Evolutionary conservation across 768 basidiomycete species (phyloP), one percentile per base, ranked within the genome.

Genomic region (Russula vinacea): DNA sequence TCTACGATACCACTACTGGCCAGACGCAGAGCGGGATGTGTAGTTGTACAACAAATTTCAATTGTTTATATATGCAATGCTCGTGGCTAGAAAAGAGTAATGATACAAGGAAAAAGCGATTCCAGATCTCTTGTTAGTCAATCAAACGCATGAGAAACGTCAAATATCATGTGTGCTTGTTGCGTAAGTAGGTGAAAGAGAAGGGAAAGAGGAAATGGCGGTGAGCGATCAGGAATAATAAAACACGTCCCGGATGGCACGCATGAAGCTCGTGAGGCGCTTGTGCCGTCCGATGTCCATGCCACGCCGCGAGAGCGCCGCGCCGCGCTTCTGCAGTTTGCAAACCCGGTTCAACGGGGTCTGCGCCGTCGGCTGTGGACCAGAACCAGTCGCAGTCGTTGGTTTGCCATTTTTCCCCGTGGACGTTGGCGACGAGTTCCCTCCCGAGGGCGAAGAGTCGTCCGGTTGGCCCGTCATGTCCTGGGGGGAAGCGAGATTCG

Each of bases 401-500:
- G 62, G 49, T 22, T 51, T 39, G 33, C 26, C 22, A 22, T 35
- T 19, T 39, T 29, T 47, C 4, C 33, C n/a, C 44, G 60, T n/a
- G 11, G 45, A 9, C 14, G 44, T 6, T 7, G 61, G 40, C 24
- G 47, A 16, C 5, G 44, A n/a, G 19, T 19, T n/a, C 6, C 42
- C 42, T 13, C 42, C 42, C 2, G 42, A n/a, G n/a, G 16, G 5
- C 3, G 62, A 44, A n/a, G 56, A 9, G 6, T 29, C 9, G 26
- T 13, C 63, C 52, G 14, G 37, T 8, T 19, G 3, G 40, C 40
- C 55, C 4, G 55, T 1, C 55, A 19, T 42, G 17, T 42, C 55
- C 40, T 63, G 22, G 10, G 59, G 50, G 26, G 66, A 53, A 4
- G 65, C 65, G 22, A 68, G 65, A 49, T 68, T 68, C 22, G 68